Conservation (phyloP, 768 basidiomycete species). For the Rhizopogon rudus region DNA sequence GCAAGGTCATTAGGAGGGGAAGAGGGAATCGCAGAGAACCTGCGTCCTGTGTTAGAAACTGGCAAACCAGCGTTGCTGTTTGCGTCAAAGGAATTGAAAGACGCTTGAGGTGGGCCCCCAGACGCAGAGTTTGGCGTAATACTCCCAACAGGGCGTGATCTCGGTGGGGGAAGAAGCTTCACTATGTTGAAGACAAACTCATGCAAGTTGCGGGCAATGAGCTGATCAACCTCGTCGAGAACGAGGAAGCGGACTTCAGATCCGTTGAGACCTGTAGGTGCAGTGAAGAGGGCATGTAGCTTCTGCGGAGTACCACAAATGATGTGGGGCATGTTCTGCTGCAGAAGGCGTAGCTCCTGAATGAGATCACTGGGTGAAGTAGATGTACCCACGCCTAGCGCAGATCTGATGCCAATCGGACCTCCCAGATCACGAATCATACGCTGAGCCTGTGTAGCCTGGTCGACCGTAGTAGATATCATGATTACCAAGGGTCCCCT, state of each 20-base stretch:
- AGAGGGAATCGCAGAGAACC: conserved; percentile 53
- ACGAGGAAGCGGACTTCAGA: conserved; percentile 90
- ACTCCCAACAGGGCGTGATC: conserved; percentile 50
- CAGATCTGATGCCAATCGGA: conserved; percentile 87
- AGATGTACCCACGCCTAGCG: conserved; percentile 79
- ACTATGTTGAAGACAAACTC: conserved; percentile 94
- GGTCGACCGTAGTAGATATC: conserved; percentile 97
- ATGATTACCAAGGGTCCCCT: conserved; percentile 84
- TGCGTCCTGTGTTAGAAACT: conserved; percentile 40
- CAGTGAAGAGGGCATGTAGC: conserved; percentile 85
- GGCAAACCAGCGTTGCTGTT: conserved; percentile 28
- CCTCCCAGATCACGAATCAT: conserved; percentile 94
- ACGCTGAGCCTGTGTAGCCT: conserved; percentile 94
- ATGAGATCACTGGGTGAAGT: conserved; percentile 53
- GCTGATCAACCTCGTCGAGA: conserved; percentile 95
- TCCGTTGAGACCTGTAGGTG: conserved; percentile 70
- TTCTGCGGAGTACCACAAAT: conserved; percentile 98
- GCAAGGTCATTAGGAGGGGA: conserved; percentile 39
- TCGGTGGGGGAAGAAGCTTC: conserved; percentile 86
- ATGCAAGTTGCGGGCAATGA: conserved; percentile 95
- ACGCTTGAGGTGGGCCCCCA: conserved; percentile 29
- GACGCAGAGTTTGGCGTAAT: conserved; percentile 29
- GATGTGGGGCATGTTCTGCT: conserved; percentile 91
- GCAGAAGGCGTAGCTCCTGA: conserved; percentile 78
- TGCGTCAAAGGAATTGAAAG: conserved; percentile 46